Evolutionary conservation across 1,139 yeast species (phyloP), one percentile per base, ranked within the genome.

Genomic region (Eremothecium cymbalariae): DNA sequence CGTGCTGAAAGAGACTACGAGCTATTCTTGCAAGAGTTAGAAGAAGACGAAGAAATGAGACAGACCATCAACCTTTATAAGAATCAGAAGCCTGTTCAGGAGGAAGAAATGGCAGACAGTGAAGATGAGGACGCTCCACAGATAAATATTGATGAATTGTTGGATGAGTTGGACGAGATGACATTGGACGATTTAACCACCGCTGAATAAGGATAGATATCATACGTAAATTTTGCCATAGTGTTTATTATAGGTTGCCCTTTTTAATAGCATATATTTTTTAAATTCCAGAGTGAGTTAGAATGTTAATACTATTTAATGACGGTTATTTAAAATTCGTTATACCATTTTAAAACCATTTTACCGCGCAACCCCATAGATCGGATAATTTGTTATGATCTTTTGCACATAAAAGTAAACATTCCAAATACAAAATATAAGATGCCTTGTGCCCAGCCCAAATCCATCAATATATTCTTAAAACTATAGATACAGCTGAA

Each of bases 1-100:
- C 74, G 84, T 53, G 95, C 94, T 3, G 97, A 90, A 63, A 80
- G 77, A 61, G 99, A 90, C 62, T 90, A 88, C 64, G 99, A 90
- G 63, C 60, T 80, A 51, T 90, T 90, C 81, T 74, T 93, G 65
- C 96, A 85, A 66, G 96, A 90, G 60, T 76, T 93, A 60, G 98
- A 90, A 67, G 97, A 90, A 63, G 99, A 90, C 63, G 77, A 79
- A 39, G 99, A 90, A 59, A 72, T 93, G 60, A 83, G 98, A 68
- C 88, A 81, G 49, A 77, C 86, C 32, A 76, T 90, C 60, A 88
- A 90, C 57, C 59, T 90, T 53, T 90, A 90, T 67, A 90, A 85
- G 67, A 74, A 77, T 36, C 60, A 61, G n/a, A 55, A 53, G 16
- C 56, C 53, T 6, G 44, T 41, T 15, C 42, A 39, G 5, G 46